Evolutionary conservation across 495 filamentous ascomycete genomes (phyloP).

Genomic region (Lepidopterella palustris): DNA sequence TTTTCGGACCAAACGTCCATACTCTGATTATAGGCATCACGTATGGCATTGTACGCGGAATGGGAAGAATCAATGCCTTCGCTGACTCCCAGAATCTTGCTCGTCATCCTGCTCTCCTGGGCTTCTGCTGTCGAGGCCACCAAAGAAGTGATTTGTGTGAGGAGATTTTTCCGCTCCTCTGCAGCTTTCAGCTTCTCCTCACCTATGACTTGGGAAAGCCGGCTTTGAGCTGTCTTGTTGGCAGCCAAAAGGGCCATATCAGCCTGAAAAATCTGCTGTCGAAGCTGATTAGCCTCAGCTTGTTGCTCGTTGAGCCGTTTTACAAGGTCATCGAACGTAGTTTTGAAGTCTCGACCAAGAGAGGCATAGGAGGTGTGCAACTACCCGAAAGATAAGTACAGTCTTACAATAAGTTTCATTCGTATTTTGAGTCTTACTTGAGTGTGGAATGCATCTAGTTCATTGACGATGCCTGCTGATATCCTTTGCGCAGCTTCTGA

Average conservation of each 20-base stretch:
- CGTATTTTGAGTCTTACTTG: slow-evolving; percentile 44
- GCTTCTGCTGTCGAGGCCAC: slow-evolving; percentile 65
- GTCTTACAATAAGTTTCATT: slow-evolving; percentile 7
- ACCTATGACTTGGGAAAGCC: slow-evolving; percentile 62
- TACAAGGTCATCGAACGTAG: slow-evolving; percentile 72
- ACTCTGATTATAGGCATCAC: slow-evolving; percentile 57
- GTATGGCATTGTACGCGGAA: slow-evolving; percentile 48
- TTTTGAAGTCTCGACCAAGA: slow-evolving; percentile 85
- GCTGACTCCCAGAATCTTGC: slow-evolving; percentile 54
- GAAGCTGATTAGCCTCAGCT: slow-evolving; percentile 63
- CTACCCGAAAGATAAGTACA: slow-evolving; percentile 37
- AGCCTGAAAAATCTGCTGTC: slow-evolving; percentile 61
- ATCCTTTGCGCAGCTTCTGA: slow-evolving; percentile 81
- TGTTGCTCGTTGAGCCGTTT: slow-evolving; percentile 70
- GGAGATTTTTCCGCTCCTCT: slow-evolving; percentile 63
- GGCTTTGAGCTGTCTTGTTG: slow-evolving; percentile 56
- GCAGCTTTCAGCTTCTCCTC: slow-evolving; percentile 70
- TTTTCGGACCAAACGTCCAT: slow-evolving; percentile 71
- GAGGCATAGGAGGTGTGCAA: slow-evolving; percentile 78
- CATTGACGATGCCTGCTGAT: slow-evolving; percentile 81
- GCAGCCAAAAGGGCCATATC: slow-evolving; percentile 58
- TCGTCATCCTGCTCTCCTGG: slow-evolving; percentile 65
- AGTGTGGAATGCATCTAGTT: slow-evolving; percentile 72
- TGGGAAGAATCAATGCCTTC: slow-evolving; percentile 53
- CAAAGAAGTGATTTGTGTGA: slow-evolving; percentile 67